A percentile compares a stretch with the other conserved stretches of the same genome.
Evolutionary conservation across 306 rosid species (phyloP).

Genomic region (Vigna trinervia): DNA sequence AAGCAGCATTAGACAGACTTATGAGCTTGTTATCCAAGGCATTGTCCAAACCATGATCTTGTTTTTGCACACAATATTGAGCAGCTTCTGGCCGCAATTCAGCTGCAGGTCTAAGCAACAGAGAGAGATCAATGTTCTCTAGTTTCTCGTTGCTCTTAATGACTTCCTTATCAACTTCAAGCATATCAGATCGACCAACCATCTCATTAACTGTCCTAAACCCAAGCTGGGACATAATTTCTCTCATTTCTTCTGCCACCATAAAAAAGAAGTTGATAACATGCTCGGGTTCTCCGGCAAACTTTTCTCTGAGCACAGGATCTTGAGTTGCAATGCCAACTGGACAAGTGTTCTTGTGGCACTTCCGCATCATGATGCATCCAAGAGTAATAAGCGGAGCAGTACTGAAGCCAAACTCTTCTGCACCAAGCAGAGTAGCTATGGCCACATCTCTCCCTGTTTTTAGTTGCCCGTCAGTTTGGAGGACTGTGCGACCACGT

Average conservation of each 20-base stretch:
- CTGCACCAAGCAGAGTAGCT: slow-evolving; percentile 98
- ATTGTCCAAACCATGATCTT: slow-evolving; percentile 92
- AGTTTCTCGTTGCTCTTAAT: slow-evolving; percentile 79
- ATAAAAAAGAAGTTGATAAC: slow-evolving; percentile 95
- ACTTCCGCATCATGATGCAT: slow-evolving; percentile 99
- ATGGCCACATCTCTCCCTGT: slow-evolving; percentile 99
- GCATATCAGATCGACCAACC: slow-evolving; percentile 97
- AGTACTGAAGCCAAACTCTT: slow-evolving; percentile 98
- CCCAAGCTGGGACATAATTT: slow-evolving; percentile 93
- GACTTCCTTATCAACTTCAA: slow-evolving; percentile 91
- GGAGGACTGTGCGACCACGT: slow-evolving; percentile 94
- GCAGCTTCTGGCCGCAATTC: slow-evolving; percentile 95
- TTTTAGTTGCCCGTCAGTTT: slow-evolving; percentile 99
- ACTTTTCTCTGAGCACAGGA: slow-evolving; percentile 97
- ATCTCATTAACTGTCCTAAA: slow-evolving; percentile 81
- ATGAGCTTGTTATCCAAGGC: slow-evolving; percentile 89
- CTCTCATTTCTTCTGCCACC: slow-evolving; percentile 97
- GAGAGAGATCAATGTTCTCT: slow-evolving; percentile 86
- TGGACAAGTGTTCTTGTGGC: slow-evolving; percentile 98
- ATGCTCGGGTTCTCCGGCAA: slow-evolving; percentile 99
- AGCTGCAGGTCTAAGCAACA: slow-evolving; percentile 91
- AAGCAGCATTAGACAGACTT: slow-evolving; percentile 71
- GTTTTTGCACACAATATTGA: slow-evolving; percentile 90
- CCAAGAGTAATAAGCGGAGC: slow-evolving; percentile 99
- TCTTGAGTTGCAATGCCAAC: slow-evolving; percentile 99